These are phyloP conservation scores for Casuarina glauca DNA, from an alignment of 306 rosid genomes.

Conservation along the genomic window DNA sequence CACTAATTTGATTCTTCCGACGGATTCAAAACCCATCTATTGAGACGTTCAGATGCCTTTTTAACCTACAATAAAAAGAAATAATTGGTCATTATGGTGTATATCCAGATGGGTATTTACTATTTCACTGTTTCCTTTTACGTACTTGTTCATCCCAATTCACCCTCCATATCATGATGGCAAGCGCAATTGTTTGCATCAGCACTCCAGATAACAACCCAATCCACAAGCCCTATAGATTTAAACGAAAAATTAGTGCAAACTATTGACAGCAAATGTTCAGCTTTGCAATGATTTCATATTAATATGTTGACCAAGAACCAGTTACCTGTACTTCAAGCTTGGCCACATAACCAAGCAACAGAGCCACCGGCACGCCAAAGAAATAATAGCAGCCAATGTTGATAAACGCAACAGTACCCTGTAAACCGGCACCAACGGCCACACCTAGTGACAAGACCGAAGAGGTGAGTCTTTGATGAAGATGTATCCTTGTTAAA, in stretches of 20 bases:
- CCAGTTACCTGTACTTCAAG: slow-evolving; percentile 18
- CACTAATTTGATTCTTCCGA: not conserved
- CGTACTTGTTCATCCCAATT: slow-evolving; percentile 15
- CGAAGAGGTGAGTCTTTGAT: not conserved
- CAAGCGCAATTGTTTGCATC: slow-evolving; percentile 15
- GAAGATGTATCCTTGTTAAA: too few species aligned
- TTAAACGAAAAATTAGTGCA: not conserved
- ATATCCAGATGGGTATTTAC: not conserved
- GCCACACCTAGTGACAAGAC: slow-evolving; percentile 26
- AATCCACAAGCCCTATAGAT: slow-evolving; percentile 23
- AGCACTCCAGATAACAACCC: slow-evolving; percentile 29
- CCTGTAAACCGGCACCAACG: slow-evolving; percentile 25
- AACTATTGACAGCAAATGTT: not conserved
- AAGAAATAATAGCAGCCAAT: slow-evolving; percentile 22
- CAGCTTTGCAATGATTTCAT: not conserved
- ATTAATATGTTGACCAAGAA: not conserved
- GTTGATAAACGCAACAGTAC: slow-evolving; percentile 17
- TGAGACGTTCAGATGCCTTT: not conserved
- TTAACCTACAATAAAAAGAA: not conserved
- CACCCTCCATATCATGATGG: slow-evolving; percentile 9
- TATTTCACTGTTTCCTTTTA: not conserved
- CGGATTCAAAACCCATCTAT: not conserved
- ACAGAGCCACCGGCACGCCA: slow-evolving; percentile 19
- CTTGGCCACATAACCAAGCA: slow-evolving; percentile 19
- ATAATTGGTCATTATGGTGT: not conserved